phyloP scores from a whole-genome alignment of 305 asterid species.

The Fraxinus ornus region DNA sequence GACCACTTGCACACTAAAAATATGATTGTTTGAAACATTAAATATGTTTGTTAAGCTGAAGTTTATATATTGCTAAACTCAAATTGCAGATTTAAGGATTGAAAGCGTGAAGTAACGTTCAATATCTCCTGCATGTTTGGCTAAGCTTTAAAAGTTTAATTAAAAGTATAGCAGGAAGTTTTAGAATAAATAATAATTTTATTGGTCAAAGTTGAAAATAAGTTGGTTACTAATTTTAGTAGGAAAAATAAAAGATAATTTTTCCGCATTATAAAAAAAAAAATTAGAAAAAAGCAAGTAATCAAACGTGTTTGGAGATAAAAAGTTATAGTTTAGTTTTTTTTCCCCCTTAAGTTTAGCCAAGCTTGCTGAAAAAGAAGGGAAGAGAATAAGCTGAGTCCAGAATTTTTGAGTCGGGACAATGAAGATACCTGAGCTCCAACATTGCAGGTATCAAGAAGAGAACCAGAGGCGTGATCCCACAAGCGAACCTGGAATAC shows the following conservation, averaged over 20 bases:
- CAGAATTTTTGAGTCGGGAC: not conserved
- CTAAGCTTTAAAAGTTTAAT: not conserved
- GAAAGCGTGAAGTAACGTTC: not conserved
- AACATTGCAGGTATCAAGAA: conserved; percentile 73
- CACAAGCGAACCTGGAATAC: conserved; percentile 79
- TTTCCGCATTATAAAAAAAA: not conserved
- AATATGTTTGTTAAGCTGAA: not conserved
- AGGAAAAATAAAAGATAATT: not conserved
- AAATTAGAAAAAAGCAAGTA: not conserved
- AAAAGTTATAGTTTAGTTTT: not conserved
- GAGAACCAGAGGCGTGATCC: conserved; percentile 74
- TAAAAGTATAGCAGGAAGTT: not conserved
- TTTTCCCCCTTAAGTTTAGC: not conserved
- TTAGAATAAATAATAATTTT: not conserved
- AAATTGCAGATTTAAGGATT: not conserved
- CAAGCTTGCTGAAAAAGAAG: not conserved
- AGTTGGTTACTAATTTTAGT: not conserved
- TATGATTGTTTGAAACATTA: not conserved
- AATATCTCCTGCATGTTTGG: not conserved
- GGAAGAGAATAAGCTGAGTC: conserved; percentile 14
- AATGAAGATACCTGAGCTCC: conserved; percentile 51
- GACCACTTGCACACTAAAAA: not conserved
- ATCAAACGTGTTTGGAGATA: not conserved
- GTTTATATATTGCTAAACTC: not conserved
- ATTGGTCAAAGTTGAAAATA: not conserved